Evolutionary conservation across 257 asterid species (phyloP).

Genomic region (Thymus quinquecostatus): DNA sequence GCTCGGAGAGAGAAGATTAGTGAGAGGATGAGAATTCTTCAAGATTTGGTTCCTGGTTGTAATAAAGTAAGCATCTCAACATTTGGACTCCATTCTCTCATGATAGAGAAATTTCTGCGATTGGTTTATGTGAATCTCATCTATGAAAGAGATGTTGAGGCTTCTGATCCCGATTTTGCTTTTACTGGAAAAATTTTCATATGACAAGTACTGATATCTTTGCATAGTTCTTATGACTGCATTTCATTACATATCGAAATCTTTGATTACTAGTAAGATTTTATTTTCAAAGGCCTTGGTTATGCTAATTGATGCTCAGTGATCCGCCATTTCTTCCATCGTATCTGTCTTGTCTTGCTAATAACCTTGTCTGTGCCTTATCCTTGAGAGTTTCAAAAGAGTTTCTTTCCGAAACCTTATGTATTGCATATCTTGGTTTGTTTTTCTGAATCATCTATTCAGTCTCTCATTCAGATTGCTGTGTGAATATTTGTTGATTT

Average conservation of each 20-base stretch:
- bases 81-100: constrained; percentile 11
- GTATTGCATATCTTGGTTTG: not conserved
- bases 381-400: constrained; percentile 4
- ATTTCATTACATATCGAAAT: not conserved
- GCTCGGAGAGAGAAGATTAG: constrained; percentile 73
- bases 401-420: constrained; percentile 4
- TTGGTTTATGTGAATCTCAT: not conserved
- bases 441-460: constrained; percentile 11
- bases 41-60: constrained; percentile 70
- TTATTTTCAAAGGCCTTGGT: constrained; percentile 1
- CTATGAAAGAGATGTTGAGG: constrained; percentile 1
- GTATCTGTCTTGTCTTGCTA: not conserved
- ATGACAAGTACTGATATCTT: constrained; percentile 13
- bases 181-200: constrained; percentile 4
- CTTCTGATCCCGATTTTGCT: not conserved
- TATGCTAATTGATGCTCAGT: not conserved
- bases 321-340: not conserved
- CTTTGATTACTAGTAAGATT: not conserved
- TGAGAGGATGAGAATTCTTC: constrained; percentile 71
- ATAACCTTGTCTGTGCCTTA: constrained; percentile 8
- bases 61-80: constrained; percentile 51
- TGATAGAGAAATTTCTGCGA: not conserved
- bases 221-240: constrained; percentile 5
- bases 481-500: constrained; percentile 9
- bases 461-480: constrained; percentile 9